Percentiles rank a stretch among this genome's conserved stretches.
These are phyloP conservation scores for Euptelea pleiosperma DNA, from an alignment of 164 flowering plant species.

Conservation along the genomic window DNA sequence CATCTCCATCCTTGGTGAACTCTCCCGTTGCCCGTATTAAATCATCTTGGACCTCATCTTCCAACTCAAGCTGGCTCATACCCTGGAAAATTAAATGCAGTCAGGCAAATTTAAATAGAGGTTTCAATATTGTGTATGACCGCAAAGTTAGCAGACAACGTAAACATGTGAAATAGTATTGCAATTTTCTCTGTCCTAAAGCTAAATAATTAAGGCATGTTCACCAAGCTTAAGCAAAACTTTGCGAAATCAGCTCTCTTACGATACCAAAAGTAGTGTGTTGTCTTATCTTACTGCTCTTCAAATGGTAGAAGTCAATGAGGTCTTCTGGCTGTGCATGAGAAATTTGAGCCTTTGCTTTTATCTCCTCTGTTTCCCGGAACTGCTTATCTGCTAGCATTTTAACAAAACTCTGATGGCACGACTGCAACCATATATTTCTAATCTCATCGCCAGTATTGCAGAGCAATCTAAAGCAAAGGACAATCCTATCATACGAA, in stretches of 20 bases:
- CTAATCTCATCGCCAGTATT: slow-evolving; percentile 72
- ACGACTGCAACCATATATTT: slow-evolving; percentile 85
- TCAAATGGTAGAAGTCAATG: slow-evolving; percentile 90
- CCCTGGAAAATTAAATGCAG: slow-evolving; percentile 45
- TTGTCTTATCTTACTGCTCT: slow-evolving; percentile 83
- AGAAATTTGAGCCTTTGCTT: slow-evolving; percentile 82
- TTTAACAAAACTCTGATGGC: slow-evolving; percentile 85
- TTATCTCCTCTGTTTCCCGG: slow-evolving; percentile 79
- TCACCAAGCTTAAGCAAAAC: too few species aligned
- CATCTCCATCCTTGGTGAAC: slow-evolving; percentile 79
- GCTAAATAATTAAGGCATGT: neutral
- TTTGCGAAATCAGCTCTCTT: too few species aligned
- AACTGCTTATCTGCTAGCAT: slow-evolving; percentile 94
- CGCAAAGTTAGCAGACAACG: too few species aligned
- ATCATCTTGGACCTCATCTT: slow-evolving; percentile 98
- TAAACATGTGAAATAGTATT: too few species aligned
- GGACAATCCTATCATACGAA: slow-evolving; percentile 72
- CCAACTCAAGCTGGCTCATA: slow-evolving; percentile 98
- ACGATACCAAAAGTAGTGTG: too few species aligned
- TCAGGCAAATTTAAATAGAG: neutral
- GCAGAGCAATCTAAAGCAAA: slow-evolving; percentile 79
- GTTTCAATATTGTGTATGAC: too few species aligned
- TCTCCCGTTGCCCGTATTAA: slow-evolving; percentile 98
- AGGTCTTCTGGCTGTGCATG: slow-evolving; percentile 96
- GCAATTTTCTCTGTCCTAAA: too few species aligned